phyloP scores from a whole-genome alignment of 192 early-diverging fungal genomes.

The Oehlia diaphana region DNA sequence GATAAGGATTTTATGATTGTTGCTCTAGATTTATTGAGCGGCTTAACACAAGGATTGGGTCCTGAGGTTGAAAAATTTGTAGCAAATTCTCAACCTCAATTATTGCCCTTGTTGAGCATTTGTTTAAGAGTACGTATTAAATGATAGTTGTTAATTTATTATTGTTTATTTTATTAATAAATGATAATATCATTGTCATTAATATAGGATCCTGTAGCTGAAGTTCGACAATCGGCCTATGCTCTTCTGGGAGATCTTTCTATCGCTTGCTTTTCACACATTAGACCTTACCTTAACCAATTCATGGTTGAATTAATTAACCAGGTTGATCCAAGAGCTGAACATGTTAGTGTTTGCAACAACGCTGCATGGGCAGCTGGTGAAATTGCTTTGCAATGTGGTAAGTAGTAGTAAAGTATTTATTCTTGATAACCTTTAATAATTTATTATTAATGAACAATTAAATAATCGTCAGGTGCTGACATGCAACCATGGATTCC shows the following conservation, averaged over 20 bases:
- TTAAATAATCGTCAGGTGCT: slow-evolving; percentile 42
- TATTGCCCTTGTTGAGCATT: slow-evolving; percentile 76
- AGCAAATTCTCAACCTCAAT: slow-evolving; percentile 63
- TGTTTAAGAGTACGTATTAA: slow-evolving; percentile 71
- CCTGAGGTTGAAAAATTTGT: slow-evolving; percentile 75
- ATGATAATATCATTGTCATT: background rate
- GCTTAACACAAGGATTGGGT: slow-evolving; percentile 90
- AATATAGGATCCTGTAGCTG: slow-evolving; percentile 55
- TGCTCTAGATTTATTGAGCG: slow-evolving; percentile 91
- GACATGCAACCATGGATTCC: slow-evolving; percentile 83
- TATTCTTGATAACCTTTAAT: background rate
- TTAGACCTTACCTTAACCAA: slow-evolving; percentile 76
- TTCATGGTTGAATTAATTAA: slow-evolving; percentile 78
- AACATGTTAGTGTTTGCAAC: slow-evolving; percentile 88
- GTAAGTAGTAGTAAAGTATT: slow-evolving; percentile 37
- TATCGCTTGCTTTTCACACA: slow-evolving; percentile 82
- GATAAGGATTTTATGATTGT: slow-evolving; percentile 98
- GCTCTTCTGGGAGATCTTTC: slow-evolving; percentile 96
- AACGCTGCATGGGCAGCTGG: slow-evolving; percentile 98
- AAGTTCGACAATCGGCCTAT: slow-evolving; percentile 95
- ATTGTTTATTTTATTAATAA: background rate
- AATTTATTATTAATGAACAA: background rate
- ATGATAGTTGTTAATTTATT: background rate
- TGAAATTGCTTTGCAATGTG: slow-evolving; percentile 90
- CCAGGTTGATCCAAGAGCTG: slow-evolving; percentile 73